A percentile compares a stretch with the other conserved stretches of the same genome.
Evolutionary conservation across 495 filamentous ascomycete species (phyloP).

Genomic region (Aspergillus ellipticus): DNA sequence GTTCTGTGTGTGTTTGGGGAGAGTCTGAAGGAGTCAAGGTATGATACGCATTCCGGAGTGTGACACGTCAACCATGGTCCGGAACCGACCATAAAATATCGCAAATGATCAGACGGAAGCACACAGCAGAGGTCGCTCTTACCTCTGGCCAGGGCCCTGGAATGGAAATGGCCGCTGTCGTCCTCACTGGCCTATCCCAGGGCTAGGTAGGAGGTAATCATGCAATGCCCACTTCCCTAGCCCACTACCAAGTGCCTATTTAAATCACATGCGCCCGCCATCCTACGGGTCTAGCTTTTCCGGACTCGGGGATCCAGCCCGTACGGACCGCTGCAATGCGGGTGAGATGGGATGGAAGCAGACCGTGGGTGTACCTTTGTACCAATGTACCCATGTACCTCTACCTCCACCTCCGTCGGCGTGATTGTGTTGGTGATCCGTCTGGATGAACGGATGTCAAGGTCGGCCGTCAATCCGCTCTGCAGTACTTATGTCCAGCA

Average conservation of each 20-base stretch:
- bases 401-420: background rate
- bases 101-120: background rate
- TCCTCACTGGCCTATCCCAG: conserved; percentile 2
- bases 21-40: background rate
- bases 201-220: conserved; percentile 1
- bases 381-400: too few species aligned
- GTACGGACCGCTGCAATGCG: background rate
- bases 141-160: background rate
- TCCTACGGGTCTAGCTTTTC: conserved; percentile 2
- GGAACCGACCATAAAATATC: conserved; percentile 9
- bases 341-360: background rate
- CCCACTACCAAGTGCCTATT: background rate
- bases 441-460: background rate
- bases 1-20: conserved; percentile 3
- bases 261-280: conserved; percentile 7
- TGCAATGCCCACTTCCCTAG: conserved; percentile 4
- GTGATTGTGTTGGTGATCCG: background rate
- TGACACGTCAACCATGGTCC: conserved; percentile 22
- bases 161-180: background rate
- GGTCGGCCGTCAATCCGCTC: background rate
- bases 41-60: conserved; percentile 5
- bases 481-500: background rate
- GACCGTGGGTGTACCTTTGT: background rate
- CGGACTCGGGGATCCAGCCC: background rate
- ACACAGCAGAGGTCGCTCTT: background rate